These are phyloP conservation scores for Hansenula anomala DNA, from an alignment of 1,139 yeast genomes.

Conservation along the genomic window DNA sequence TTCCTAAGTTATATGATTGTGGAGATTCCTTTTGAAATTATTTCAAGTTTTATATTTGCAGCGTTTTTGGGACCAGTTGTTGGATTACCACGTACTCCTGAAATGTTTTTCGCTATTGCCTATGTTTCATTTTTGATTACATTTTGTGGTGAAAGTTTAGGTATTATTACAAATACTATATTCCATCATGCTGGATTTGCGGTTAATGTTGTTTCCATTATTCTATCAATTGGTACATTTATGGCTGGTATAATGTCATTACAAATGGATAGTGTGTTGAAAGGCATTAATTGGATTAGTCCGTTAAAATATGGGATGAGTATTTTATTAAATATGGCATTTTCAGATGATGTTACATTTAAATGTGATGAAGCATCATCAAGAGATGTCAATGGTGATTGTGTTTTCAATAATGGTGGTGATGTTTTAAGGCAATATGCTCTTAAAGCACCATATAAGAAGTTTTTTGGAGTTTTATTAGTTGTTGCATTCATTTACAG, in stretches of 20 bases:
- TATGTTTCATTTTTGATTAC: conserved; percentile 51
- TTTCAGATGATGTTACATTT: conserved; percentile 30
- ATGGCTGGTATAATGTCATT: conserved; percentile 87
- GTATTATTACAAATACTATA: conserved; percentile 70
- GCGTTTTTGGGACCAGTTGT: conserved; percentile 60
- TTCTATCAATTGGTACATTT: conserved; percentile 66
- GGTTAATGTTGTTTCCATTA: conserved; percentile 60
- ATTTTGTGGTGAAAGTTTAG: conserved; percentile 82
- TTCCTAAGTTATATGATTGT: conserved; percentile 58
- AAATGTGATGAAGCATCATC: conserved; percentile 32
- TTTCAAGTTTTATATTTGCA: conserved; percentile 56
- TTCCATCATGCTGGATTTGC: conserved; percentile 78
- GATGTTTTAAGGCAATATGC: conserved; percentile 44
- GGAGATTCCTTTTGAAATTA: conserved; percentile 68
- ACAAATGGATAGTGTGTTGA: conserved; percentile 63
- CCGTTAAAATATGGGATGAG: conserved; percentile 65
- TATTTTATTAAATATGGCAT: conserved; percentile 46
- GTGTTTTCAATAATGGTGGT: conserved; percentile 44
- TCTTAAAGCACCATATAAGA: conserved; percentile 24
- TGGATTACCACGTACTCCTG: conserved; percentile 69
- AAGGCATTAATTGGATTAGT: conserved; percentile 67
- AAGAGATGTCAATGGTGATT: conserved; percentile 32
- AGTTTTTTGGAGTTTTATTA: conserved; percentile 28
- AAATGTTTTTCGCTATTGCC: conserved; percentile 61
- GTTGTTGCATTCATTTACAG: conserved; percentile 32